Percentiles rank a stretch among this genome's conserved stretches.
These are phyloP conservation scores for Cardamine chenopodiifolia DNA, from an alignment of 345 rosid species.

Conservation along the genomic window DNA sequence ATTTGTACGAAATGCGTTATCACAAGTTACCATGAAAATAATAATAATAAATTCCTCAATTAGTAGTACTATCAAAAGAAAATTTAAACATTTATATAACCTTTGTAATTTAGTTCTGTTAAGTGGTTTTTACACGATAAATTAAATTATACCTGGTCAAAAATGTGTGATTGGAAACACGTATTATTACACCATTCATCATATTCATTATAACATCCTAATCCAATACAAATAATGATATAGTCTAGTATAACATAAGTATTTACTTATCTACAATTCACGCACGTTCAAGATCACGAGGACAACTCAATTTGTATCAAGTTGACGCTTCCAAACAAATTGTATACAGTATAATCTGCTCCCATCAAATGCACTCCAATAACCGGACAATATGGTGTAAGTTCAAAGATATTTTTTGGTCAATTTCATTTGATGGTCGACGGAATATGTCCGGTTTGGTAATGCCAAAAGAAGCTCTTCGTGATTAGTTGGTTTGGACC, in stretches of 20 bases:
- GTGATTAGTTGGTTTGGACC: background rate
- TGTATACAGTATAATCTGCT: background rate
- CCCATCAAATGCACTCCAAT: background rate
- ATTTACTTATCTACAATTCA: background rate
- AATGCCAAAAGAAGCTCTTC: slow-evolving; percentile 13
- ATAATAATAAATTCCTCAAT: too few relatives aligned
- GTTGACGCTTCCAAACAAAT: background rate
- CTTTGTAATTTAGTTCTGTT: background rate
- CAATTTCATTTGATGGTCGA: background rate
- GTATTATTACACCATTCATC: background rate
- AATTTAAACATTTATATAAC: background rate
- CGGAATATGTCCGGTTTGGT: slow-evolving; percentile 7
- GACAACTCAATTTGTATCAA: background rate
- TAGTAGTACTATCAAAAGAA: too few relatives aligned
- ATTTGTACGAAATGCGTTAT: background rate
- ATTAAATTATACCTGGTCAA: background rate
- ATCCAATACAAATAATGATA: background rate
- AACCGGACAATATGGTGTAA: background rate
- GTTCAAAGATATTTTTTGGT: background rate
- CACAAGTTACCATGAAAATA: background rate
- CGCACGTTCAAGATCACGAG: background rate
- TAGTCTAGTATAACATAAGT: background rate
- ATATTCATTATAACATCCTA: background rate
- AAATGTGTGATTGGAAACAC: background rate
- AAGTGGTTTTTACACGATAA: background rate